A percentile compares a stretch with the other conserved stretches of the same genome.
Conservation (phyloP, 1,284 basidiomycete species). For the Vanrija pseudolonga region DNA sequence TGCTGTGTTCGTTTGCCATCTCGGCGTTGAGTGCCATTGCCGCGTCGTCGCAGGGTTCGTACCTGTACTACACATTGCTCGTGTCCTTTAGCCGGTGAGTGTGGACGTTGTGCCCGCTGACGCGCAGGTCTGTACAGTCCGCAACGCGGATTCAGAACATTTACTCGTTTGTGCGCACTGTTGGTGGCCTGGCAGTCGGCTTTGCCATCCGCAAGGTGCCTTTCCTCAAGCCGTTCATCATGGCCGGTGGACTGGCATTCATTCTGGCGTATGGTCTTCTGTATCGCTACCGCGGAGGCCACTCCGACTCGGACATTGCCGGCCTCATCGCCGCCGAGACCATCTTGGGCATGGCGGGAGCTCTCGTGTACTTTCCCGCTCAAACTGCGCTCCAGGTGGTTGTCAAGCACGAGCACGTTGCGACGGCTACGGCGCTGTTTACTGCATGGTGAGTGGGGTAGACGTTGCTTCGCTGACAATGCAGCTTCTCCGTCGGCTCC, state of each 20-base stretch:
- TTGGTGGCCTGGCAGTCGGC: conserved; percentile 27
- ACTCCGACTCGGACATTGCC: conserved; percentile 14
- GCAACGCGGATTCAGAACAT: conserved; percentile 39
- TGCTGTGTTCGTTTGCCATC: conserved; percentile 34
- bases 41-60: conserved; percentile 43
- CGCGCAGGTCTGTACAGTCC: too few species aligned
- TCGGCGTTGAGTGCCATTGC: conserved; percentile 40
- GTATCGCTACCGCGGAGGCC: conserved; percentile 45
- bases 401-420: conserved; percentile 43
- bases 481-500: conserved; percentile 33
- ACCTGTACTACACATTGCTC: conserved; percentile 45
- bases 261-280: conserved; percentile 42
- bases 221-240: conserved; percentile 43
- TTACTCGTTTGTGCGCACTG: conserved; percentile 44
- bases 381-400: conserved; percentile 45
- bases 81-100: conserved; percentile 41
- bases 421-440: conserved; percentile 44
- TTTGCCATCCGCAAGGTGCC: conserved; percentile 36
- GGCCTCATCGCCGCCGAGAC: conserved; percentile 46
- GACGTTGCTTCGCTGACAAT: conserved; percentile 14
- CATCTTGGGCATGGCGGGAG: conserved; percentile 39
- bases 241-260: conserved; percentile 22
- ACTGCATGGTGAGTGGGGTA: conserved; percentile 20
- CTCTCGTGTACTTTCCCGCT: conserved; percentile 43
- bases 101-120: too few species aligned